phyloP scores from a whole-genome alignment of 257 asterid genomes.

The Solanum pimpinellifolium region DNA sequence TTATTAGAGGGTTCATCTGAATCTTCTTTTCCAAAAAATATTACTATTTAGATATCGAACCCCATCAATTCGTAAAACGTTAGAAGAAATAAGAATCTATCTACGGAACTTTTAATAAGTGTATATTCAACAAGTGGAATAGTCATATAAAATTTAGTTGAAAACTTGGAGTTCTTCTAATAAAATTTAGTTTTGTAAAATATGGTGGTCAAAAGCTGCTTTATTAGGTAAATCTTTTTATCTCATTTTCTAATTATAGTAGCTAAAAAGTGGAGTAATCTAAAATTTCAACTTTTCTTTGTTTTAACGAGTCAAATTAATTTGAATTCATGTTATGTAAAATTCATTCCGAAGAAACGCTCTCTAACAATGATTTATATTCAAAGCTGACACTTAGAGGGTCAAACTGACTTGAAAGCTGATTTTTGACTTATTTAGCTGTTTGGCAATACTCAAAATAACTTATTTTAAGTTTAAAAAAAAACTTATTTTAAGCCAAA shows the following conservation, averaged over 20 bases:
- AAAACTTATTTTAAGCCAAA: too few species aligned
- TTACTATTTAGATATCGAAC: too few species aligned
- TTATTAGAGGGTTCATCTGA: too few species aligned
- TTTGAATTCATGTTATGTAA: neutral
- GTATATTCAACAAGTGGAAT: neutral
- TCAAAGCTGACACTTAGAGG: neutral
- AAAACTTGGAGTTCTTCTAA: neutral
- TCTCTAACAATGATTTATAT: neutral
- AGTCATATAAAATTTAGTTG: neutral
- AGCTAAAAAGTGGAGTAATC: neutral
- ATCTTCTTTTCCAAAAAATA: too few species aligned
- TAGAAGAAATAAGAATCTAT: neutral
- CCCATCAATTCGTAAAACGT: neutral
- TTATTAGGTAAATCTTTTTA: neutral
- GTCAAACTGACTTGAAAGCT: too few species aligned
- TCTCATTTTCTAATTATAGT: neutral
- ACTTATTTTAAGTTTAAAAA: too few species aligned
- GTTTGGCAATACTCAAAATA: too few species aligned
- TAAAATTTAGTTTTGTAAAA: neutral
- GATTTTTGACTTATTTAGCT: too few species aligned
- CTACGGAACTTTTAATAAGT: too few species aligned
- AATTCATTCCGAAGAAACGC: rapidly evolving
- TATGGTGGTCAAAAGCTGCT: neutral
- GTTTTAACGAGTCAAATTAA: neutral
- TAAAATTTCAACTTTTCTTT: too few species aligned